Evolutionary conservation across 805 yeast genomes (phyloP), one percentile per base, ranked within the genome.

Genomic region (Kockiozyma suomiensis): DNA sequence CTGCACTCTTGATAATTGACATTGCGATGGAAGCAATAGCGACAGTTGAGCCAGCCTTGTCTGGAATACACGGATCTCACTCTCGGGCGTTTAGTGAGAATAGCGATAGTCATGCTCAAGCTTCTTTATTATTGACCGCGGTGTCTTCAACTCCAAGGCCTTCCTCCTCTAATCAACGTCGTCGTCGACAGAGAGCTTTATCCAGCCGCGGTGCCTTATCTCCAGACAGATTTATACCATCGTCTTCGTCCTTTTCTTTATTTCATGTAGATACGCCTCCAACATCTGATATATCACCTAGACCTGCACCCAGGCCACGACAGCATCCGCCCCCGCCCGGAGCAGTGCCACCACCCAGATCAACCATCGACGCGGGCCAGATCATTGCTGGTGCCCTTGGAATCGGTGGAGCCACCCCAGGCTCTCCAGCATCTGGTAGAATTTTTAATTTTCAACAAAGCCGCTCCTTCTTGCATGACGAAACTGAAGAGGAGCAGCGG

Each of bases 151-250:
- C 53, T 37, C 13, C 53, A n/a, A 5, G 17, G n/a, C 25, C 43
- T 3, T 13, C 53, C 10, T 10, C 53, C 13, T 19, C 45, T 13
- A 26, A 23, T 23, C 43, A 38, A 17, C 50, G 35, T 23, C 54
- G 62, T 25, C 54, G 48, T 32, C 49, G 62, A 21, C 50, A 35
- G 21, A 48, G 51, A 12, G 40, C 50, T n/a, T 46, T 56, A n/a
- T 51, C 59, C 15, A 59, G 46, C 25, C 58, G 54, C 32, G 58
- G 58, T 17, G 60, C 60, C 19, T 51, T 51, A 12, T 62, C 66
- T 10, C 66, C 66, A 4, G 66, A 62, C 43, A 28, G 66, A 40
- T 62, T 62, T 33, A 62, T 62, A 21, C 65, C 66, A 3, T 61
- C 65, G 10, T 56, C 60, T 15, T 62, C 65, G 4, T 56, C 66